Base-by-base conservation (phyloP, 345 rosid species). In the Eucalyptus rudis region DNA sequence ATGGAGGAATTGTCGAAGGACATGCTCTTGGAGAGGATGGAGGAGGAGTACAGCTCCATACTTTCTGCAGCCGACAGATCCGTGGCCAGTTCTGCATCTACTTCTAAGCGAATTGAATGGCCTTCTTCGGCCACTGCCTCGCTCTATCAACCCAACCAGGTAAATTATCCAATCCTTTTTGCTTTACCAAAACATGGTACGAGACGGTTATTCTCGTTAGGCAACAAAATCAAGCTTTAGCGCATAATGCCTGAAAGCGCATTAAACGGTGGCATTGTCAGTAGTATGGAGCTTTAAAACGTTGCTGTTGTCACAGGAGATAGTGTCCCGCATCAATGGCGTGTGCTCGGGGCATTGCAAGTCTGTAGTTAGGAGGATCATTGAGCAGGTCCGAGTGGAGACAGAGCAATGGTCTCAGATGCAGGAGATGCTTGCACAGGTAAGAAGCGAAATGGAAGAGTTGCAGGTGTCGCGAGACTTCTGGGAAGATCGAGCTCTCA, bases 331-430 rank as follows among this genome's bases (percentile, higher is more conserved):
- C 52, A 81, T 62, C 3, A 90, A 93, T 56, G 89, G 87, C 51
- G 90, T 79, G 27, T 97, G 99, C 91, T 95, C 96, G 44, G 97
- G 97, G 89, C 92, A 93, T 19, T 98, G 99, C 95, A 95, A 94
- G 93, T 94, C 95, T 15, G 90, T 98, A 54, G 95, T 94, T 87
- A 87, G 91, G 91, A 94, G 94, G 90, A 95, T 98, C 17, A 93
- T 94, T 1, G 98, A 96, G 92, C 96, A 98, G 91, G 95, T 96
- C 87, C 93, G 97, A 47, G 96, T 93, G n/a, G 99, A 98, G 90
- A 95, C 99, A 15, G 98, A 98, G 92, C 99, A 98, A 88, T 98
- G 99, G 99, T 96, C 99, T n/a, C 97, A 95, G 90, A 96, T 98
- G 96, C 99, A 98, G 93, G 98, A 94, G 84, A 96, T 97, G 97